Evolutionary conservation across 2,329 filamentous ascomycete genomes (phyloP).

Genomic region (Cytospora leucostoma): DNA sequence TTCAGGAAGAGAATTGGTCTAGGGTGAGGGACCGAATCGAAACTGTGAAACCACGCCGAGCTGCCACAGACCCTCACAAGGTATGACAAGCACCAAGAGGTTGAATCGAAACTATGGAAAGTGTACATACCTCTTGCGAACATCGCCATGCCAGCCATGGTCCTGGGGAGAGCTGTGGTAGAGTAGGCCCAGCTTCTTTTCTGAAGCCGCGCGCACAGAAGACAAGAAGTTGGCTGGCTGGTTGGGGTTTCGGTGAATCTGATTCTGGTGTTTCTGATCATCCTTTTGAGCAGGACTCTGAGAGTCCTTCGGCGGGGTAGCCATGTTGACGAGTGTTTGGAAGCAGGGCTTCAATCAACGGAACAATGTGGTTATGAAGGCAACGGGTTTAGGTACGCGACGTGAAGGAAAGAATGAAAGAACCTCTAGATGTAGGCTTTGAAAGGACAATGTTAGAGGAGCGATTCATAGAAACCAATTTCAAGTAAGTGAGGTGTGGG

Average conservation of each 20-base stretch:
- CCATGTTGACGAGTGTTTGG: conserved; percentile 8
- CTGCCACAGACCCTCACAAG: not conserved
- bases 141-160: conserved; percentile 46
- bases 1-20: not conserved
- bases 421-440: not conserved
- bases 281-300: conserved; percentile 1
- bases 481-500: not conserved
- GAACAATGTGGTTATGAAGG: not conserved
- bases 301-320: conserved; percentile 10
- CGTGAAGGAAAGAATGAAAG: not conserved
- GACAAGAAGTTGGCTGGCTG: conserved; percentile 25
- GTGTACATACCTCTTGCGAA: conserved; percentile 45
- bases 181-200: conserved; percentile 44
- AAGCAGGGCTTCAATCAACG: conserved; percentile 3
- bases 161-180: conserved; percentile 43
- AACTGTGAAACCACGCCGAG: not conserved
- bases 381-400: not conserved
- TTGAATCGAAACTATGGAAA: not conserved
- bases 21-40: conserved; percentile 1
- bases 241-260: conserved; percentile 16
- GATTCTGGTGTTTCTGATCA: conserved; percentile 2
- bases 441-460: not conserved
- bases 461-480: not conserved
- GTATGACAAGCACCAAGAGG: not conserved
- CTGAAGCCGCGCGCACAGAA: conserved; percentile 35